Conservation (phyloP, 2,329 filamentous ascomycete genomes). For the Hirsutella rhossiliensis region DNA sequence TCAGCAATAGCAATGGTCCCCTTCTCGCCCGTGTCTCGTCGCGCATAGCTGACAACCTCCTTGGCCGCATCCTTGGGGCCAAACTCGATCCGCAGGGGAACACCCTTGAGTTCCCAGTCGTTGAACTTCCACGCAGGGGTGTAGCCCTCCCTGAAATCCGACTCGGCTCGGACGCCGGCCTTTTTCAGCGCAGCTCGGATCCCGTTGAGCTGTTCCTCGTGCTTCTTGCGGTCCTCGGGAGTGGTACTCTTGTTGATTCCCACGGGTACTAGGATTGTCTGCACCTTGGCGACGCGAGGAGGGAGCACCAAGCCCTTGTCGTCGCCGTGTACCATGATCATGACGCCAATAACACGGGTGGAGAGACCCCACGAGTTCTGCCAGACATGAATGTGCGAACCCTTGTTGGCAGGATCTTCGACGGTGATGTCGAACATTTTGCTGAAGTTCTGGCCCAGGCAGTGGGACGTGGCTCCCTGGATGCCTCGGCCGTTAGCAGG, state of each 20-base stretch:
- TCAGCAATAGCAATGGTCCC: constrained; percentile 64
- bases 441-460: constrained; percentile 92
- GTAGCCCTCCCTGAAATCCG: constrained; percentile 83
- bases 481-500: constrained; percentile 92
- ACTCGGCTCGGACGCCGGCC: constrained; percentile 64
- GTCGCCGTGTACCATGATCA: constrained; percentile 97
- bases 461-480: constrained; percentile 90
- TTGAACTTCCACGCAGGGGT: constrained; percentile 97
- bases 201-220: constrained; percentile 63
- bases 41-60: constrained; percentile 70
- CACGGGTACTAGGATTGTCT: constrained; percentile 81
- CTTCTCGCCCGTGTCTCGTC: constrained; percentile 82
- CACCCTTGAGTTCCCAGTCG: constrained; percentile 95
- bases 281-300: constrained; percentile 76
- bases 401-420: constrained; percentile 77
- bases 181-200: constrained; percentile 58
- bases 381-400: constrained; percentile 78
- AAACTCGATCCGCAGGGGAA: constrained; percentile 88
- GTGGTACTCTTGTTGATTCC: constrained; percentile 83
- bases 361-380: constrained; percentile 99
- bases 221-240: constrained; percentile 63
- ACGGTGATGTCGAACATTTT: constrained; percentile 99
- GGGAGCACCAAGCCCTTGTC: constrained; percentile 91
- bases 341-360: constrained; percentile 93
- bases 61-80: constrained; percentile 89